Evolutionary conservation across 768 basidiomycete species (phyloP), one percentile per base, ranked within the genome.

Genomic region (Termitomyces sp.): DNA sequence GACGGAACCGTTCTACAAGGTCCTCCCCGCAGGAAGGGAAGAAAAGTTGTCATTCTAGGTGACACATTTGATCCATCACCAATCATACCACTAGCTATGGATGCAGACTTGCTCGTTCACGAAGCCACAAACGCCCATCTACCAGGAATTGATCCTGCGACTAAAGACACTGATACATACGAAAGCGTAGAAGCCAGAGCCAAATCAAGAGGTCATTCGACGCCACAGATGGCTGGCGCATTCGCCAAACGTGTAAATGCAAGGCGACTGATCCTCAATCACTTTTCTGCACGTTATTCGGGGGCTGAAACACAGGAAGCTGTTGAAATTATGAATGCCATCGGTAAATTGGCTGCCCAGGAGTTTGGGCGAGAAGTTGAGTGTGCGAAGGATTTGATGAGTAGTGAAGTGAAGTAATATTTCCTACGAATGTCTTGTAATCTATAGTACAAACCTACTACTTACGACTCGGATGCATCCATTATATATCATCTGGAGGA

Each of bases 81-180:
- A 4, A 86, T 90, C 37, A 74, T 73, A 21, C 70, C 73, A 9
- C 69, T 92, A 8, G 89, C 89, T 19, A 68, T 71, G 66, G 83
- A 82, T 53, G 82, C 87, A 31, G 88, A 92, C 59, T 61, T 95
- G 42, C 73, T 95, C 29, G 77, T 96, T 31, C 94, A 97, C 65
- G 94, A 97, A 71, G 89, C 90, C 10, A 96, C 93, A 9, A 96
- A 95, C 66, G 90, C 92, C 2, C 83, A 89, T 72, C 72, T 97
- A 4, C 86, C 85, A 1, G 81, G 77, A 3, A 69, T 90, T 57
- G 86, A 90, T 60, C 66, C 72, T 6, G 68, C 73, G 27, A 87
- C 85, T 14, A 89, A 88, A 67, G 70, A 72, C 3, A 70, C 67
- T 3, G 90, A 91, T 55, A 87, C 84, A 7, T 79, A 79, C 58